Percentiles rank a stretch among this genome's conserved stretches.
These are phyloP conservation scores for Bothriochloa decipiens DNA, from an alignment of 176 grass and related monocot species.

Conservation along the genomic window DNA sequence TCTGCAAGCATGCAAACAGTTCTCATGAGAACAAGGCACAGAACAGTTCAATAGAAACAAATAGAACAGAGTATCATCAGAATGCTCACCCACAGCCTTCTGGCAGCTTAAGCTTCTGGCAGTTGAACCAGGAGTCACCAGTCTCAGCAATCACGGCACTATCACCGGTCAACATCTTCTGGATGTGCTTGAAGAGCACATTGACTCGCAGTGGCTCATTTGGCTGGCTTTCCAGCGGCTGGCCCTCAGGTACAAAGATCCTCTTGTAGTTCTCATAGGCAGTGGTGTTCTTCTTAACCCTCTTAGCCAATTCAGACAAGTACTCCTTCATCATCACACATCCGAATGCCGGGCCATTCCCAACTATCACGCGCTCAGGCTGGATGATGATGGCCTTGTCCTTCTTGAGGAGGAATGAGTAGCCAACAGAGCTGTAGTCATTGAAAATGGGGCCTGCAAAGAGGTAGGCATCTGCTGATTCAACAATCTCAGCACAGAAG, in stretches of 20 bases:
- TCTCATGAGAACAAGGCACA: slow-evolving; percentile 8
- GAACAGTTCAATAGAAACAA: neutral
- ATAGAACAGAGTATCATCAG: neutral
- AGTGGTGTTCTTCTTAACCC: slow-evolving; percentile 72
- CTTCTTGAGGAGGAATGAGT: slow-evolving; percentile 90
- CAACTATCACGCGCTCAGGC: slow-evolving; percentile 69
- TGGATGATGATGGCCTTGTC: slow-evolving; percentile 85
- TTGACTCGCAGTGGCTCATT: slow-evolving; percentile 80
- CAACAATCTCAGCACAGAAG: slow-evolving; percentile 83
- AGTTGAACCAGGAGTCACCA: slow-evolving; percentile 93
- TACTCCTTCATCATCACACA: slow-evolving; percentile 82
- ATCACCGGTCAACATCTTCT: slow-evolving; percentile 62
- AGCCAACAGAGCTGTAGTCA: slow-evolving; percentile 91
- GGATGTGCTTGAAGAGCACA: slow-evolving; percentile 81
- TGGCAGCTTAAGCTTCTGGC: slow-evolving; percentile 81
- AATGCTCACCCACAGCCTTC: slow-evolving; percentile 78
- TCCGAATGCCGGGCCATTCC: slow-evolving; percentile 75
- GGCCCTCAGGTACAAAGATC: slow-evolving; percentile 80
- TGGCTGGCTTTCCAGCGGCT: slow-evolving; percentile 49
- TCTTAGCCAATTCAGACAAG: slow-evolving; percentile 58
- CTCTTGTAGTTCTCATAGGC: slow-evolving; percentile 78
- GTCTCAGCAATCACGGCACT: slow-evolving; percentile 80
- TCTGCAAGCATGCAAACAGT: slow-evolving; percentile 30
- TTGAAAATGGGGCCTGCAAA: slow-evolving; percentile 90
- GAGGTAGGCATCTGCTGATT: slow-evolving; percentile 82